Evolutionary conservation across 1,284 basidiomycete genomes (phyloP).

Genomic region (Apiotrichum sp.): DNA sequence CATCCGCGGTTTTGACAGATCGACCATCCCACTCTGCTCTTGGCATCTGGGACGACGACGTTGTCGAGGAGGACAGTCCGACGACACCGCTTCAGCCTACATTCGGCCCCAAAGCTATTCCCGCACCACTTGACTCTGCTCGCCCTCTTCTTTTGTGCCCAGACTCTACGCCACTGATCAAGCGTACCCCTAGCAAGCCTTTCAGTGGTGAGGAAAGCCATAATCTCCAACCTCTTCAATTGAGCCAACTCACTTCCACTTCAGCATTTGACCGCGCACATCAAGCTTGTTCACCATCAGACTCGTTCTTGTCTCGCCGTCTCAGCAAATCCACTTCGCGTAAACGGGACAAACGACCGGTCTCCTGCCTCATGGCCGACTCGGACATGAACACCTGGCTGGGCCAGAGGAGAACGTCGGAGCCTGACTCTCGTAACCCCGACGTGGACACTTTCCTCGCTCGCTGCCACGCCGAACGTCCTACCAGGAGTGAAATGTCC

Average conservation of each 20-base stretch:
- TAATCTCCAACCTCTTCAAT: constrained; percentile 5
- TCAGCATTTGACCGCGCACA: background rate
- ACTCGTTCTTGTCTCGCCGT: constrained; percentile 14
- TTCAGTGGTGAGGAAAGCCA: background rate
- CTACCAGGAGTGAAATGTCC: constrained; percentile 7
- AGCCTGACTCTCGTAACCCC: background rate
- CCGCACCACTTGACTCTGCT: background rate
- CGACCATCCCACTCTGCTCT: constrained; percentile 22
- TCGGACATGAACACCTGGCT: background rate
- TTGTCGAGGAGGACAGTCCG: constrained; percentile 18
- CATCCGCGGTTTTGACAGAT: constrained; percentile 28
- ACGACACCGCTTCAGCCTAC: constrained; percentile 12
- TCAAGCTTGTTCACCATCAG: constrained; percentile 7
- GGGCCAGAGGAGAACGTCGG: constrained; percentile 3
- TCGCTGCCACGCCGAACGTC: constrained; percentile 4
- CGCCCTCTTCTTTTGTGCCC: background rate
- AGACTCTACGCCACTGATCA: background rate
- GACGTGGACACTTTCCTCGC: constrained; percentile 8
- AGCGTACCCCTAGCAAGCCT: background rate
- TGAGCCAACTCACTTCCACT: constrained; percentile 1
- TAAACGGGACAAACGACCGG: background rate
- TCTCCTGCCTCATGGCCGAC: background rate
- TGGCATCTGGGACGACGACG: constrained; percentile 27
- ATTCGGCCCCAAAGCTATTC: constrained; percentile 6
- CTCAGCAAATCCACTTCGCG: background rate